phyloP scores from a whole-genome alignment of 2,329 filamentous ascomycete genomes.

The Talaromyces sp. region DNA sequence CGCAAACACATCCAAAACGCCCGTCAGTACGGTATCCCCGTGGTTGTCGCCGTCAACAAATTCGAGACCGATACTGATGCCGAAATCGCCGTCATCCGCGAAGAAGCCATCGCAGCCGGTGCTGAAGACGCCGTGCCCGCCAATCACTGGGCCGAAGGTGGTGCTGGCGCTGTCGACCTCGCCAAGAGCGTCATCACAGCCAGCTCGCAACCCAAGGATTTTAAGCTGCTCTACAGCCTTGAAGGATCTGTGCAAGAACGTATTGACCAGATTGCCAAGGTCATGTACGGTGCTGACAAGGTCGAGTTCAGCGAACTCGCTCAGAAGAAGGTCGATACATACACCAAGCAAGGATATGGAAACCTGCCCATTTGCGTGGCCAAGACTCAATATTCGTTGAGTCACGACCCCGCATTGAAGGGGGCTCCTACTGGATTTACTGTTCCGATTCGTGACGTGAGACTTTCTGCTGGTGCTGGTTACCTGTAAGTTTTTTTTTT shows the following conservation, averaged over 20 bases:
- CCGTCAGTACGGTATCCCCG: conserved; percentile 81
- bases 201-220: conserved; percentile 77
- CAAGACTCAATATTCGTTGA: conserved; percentile 97
- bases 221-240: conserved; percentile 80
- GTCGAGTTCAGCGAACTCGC: conserved; percentile 94
- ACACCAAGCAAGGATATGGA: conserved; percentile 85
- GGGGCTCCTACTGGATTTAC: conserved; percentile 93
- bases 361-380: conserved; percentile 94
- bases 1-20: conserved; percentile 95
- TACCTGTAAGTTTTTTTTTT: conserved; percentile 64
- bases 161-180: conserved; percentile 82
- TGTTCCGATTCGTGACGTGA: conserved; percentile 88
- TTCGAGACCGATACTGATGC: conserved; percentile 92
- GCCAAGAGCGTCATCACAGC: conserved; percentile 83
- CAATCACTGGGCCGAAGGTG: conserved; percentile 96
- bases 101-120: conserved; percentile 86
- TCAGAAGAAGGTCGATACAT: conserved; percentile 93
- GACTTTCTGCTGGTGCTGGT: conserved; percentile 89
- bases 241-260: conserved; percentile 79
- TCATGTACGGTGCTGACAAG: conserved; percentile 88
- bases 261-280: conserved; percentile 83
- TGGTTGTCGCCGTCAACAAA: conserved; percentile 96
- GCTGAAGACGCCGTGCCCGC: conserved; percentile 90
- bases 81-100: conserved; percentile 81
- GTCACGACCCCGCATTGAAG: conserved; percentile 89